Evolutionary conservation across 192 early-diverging fungal genomes (phyloP), one percentile per base, ranked within the genome.

Genomic region (Podila epigama): DNA sequence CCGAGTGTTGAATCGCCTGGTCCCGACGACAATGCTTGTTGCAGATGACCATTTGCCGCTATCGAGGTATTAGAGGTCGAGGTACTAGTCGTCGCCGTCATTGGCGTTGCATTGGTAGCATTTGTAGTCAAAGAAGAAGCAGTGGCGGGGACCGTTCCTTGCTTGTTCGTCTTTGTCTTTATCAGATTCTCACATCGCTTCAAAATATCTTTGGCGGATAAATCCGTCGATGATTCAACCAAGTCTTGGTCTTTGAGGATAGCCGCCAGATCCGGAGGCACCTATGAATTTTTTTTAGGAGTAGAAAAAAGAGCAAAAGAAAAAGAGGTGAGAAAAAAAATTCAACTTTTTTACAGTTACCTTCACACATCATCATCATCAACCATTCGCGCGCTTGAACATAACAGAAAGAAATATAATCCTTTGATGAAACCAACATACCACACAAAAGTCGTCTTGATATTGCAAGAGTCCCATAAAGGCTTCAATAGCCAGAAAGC

Each of bases 401-500:
- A 36, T 41, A 44, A 48, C 9, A 10, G 53, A 10, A 39, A 55
- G 37, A 65, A 63, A 58, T 27, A 36, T 27, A 22, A 51, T 20
- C 25, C 15, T 3, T 10, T 3, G 41, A 25, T 61, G 29, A 50
- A 40, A 18, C 6, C 61, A 4, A 42, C 62, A 28, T 81, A 93
- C 84, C 68, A 87, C 69, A 75, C 91, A 92, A 58, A 92, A 84
- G 12, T 78, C 73, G 55, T 90, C 88, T 51, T 90, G 86, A 48
- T 86, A 84, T 54, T 86, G 83, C 78, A 92, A 72, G 4, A 93
- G 69, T 55, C 83, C 85, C 75, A 91, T 85, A 12, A 92, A 83
- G 15, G 85, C 89, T 27, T 85, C 81, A 61, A 90, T 92, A 2
- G 91, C 89, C 36, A 87, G 83, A 56, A 89, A 89, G 39, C 88